phyloP scores from a whole-genome alignment of 129 eudicot genomes.

The Rutidosis leptorrhynchoides region DNA sequence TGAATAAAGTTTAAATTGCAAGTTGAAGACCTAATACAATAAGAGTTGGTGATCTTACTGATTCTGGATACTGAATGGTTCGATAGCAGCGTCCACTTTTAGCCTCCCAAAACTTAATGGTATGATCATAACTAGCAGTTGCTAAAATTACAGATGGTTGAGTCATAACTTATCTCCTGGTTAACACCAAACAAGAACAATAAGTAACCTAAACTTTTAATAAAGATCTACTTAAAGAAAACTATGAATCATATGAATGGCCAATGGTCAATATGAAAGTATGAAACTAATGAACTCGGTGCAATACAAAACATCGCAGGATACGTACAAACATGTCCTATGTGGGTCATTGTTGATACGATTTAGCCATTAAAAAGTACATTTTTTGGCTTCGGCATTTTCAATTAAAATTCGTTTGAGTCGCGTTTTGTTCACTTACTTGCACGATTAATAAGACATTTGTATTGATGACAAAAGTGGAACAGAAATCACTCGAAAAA shows the following conservation, averaged over 20 bases:
- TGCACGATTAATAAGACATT: background rate
- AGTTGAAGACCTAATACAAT: constrained; percentile 9
- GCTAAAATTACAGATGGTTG: constrained; percentile 89
- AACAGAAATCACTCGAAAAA: background rate
- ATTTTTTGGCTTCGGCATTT: background rate
- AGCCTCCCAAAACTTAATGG: constrained; percentile 97
- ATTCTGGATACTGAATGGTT: constrained; percentile 94
- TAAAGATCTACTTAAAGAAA: background rate
- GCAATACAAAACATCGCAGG: background rate
- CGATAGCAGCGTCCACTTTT: constrained; percentile 91
- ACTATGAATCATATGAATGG: background rate
- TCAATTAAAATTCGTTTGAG: background rate
- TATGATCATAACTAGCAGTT: constrained; percentile 99
- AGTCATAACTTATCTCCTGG: constrained; percentile 45
- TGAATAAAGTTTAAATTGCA: background rate
- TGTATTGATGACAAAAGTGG: background rate
- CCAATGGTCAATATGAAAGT: background rate
- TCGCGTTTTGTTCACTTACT: background rate
- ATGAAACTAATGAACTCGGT: background rate
- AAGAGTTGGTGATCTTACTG: constrained; percentile 45
- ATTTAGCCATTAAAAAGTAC: background rate
- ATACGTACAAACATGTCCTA: no score
- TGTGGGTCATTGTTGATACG: background rate
- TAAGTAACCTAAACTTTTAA: background rate
- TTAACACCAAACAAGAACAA: constrained; percentile 13